phyloP scores from a whole-genome alignment of 306 rosid genomes.

The Citrullus mucosospermus region DNA sequence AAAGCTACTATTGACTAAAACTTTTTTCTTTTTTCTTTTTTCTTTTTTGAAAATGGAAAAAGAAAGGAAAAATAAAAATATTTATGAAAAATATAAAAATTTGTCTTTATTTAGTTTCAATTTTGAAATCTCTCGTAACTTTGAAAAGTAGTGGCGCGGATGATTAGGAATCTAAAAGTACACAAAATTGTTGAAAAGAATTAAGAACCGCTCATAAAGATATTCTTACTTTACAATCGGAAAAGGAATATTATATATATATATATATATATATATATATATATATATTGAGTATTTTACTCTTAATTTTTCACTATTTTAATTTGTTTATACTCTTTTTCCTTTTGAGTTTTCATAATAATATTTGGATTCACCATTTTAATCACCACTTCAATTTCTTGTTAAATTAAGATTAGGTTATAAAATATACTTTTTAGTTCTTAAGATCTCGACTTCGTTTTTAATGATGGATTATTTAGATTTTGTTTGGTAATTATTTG shows the following conservation, averaged over 20 bases:
- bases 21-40: not conserved
- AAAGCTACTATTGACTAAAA: not conserved
- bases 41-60: not conserved
- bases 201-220: constrained; percentile 23
- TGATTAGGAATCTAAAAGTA: constrained; percentile 17
- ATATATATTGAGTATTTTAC: too few relatives aligned
- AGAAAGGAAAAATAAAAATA: not conserved
- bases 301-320: too few relatives aligned
- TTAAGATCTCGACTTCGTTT: too few relatives aligned
- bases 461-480: too few relatives aligned
- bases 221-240: constrained; percentile 3
- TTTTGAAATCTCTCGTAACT: not conserved
- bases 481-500: too few relatives aligned
- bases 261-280: too few relatives aligned
- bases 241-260: not conserved
- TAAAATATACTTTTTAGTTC: too few relatives aligned
- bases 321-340: too few relatives aligned
- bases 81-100: not conserved
- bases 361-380: too few relatives aligned
- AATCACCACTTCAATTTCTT: too few relatives aligned
- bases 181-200: constrained; percentile 17
- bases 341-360: too few relatives aligned
- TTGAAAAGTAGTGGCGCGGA: constrained; percentile 17
- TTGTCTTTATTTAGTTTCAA: constrained; percentile 2
- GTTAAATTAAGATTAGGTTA: too few relatives aligned